phyloP scores from a whole-genome alignment of 805 yeast genomes.

The Kregervanrija pseudodelftensis region DNA sequence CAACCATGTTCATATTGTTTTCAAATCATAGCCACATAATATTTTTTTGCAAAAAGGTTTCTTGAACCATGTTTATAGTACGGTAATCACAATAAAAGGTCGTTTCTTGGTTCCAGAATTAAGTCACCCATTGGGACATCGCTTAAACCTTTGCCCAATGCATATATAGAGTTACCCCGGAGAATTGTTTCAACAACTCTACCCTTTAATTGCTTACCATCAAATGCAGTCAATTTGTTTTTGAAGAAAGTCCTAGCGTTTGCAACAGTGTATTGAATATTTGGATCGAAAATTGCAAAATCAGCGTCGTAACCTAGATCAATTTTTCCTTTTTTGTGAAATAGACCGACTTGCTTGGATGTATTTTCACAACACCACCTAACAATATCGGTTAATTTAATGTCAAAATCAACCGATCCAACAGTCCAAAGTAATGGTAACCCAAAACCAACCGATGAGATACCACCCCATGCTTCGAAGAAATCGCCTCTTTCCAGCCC shows the following conservation, averaged over 20 bases:
- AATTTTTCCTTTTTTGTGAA: constrained; percentile 65
- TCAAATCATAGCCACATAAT: no score
- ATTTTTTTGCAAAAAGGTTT: no score
- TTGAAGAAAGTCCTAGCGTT: constrained; percentile 63
- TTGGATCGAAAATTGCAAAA: constrained; percentile 72
- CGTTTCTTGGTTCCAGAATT: constrained; percentile 50
- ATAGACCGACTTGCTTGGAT: constrained; percentile 76
- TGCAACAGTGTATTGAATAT: constrained; percentile 38
- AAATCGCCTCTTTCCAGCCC: constrained; percentile 80
- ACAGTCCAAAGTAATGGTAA: constrained; percentile 76
- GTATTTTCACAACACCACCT: constrained; percentile 81
- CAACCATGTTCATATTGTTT: no score
- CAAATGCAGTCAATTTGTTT: constrained; percentile 83
- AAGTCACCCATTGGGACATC: constrained; percentile 51
- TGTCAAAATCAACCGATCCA: constrained; percentile 36
- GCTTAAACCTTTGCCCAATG: constrained; percentile 47
- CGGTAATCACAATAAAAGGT: background rate
- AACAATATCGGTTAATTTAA: constrained; percentile 48
- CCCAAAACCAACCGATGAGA: constrained; percentile 88
- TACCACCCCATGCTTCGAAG: constrained; percentile 95
- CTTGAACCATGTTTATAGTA: no score
- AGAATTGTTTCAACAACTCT: constrained; percentile 73
- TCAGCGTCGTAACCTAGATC: constrained; percentile 83
- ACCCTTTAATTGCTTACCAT: constrained; percentile 64
- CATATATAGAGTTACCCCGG: constrained; percentile 67